phyloP scores from a whole-genome alignment of 208 protist species.

The Trypanosoma avium region DNA sequence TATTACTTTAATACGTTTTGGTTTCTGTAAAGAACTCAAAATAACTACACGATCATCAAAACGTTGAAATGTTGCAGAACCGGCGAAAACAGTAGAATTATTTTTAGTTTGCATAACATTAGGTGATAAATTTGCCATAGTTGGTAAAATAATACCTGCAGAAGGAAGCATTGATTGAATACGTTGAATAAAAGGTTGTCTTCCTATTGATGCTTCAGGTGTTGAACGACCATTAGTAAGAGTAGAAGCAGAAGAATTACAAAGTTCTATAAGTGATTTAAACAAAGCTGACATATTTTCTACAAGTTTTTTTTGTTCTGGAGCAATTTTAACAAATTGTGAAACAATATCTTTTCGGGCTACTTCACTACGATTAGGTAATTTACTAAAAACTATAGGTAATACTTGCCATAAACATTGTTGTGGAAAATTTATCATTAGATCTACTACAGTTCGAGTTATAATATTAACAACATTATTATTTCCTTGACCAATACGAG shows the following conservation, averaged over 20 bases:
- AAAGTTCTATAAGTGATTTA: conserved; percentile 72
- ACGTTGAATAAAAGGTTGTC: conserved; percentile 59
- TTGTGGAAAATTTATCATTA: conserved; percentile 81
- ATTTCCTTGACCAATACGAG: conserved; percentile 81
- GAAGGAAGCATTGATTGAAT: conserved; percentile 44
- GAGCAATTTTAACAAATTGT: conserved; percentile 37
- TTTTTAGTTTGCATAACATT: conserved; percentile 30
- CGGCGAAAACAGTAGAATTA: conserved; percentile 45
- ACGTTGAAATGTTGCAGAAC: conserved; percentile 56
- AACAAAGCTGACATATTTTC: conserved; percentile 58
- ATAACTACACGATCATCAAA: conserved; percentile 77
- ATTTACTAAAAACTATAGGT: conserved; percentile 71
- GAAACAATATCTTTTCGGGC: conserved; percentile 50
- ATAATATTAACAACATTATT: conserved; percentile 51
- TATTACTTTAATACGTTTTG: conserved; percentile 88
- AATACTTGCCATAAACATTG: conserved; percentile 89
- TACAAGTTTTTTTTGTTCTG: conserved; percentile 35
- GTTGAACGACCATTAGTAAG: conserved; percentile 33
- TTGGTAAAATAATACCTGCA: conserved; percentile 66
- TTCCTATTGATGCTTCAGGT: conserved; percentile 33
- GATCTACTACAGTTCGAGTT: conserved; percentile 48
- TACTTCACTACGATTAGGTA: conserved; percentile 32
- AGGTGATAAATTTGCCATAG: conserved; percentile 72
- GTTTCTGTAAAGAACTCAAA: conserved; percentile 92
- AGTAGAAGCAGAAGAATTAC: conserved; percentile 47